A percentile compares a stretch with the other conserved stretches of the same genome.
Evolutionary conservation across 1,284 basidiomycete genomes (phyloP).

Genomic region (Hypsizygus ulmarius): DNA sequence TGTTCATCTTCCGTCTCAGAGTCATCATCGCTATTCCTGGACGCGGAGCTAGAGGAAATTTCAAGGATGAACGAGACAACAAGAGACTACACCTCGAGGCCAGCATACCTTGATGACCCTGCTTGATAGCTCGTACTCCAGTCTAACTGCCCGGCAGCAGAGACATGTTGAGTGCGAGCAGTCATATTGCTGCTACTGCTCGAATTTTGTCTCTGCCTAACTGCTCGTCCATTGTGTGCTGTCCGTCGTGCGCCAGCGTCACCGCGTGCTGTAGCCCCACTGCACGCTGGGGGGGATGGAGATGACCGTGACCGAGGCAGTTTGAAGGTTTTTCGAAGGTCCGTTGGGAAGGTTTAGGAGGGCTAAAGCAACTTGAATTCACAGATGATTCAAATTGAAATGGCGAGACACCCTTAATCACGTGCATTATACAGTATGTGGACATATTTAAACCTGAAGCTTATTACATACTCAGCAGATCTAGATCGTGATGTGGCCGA

Average conservation of each 20-base stretch:
- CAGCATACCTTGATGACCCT: constrained; percentile 66
- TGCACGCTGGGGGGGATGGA: constrained; percentile 62
- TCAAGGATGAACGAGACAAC: constrained; percentile 5
- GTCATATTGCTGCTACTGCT: constrained; percentile 21
- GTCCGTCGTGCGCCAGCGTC: constrained; percentile 37
- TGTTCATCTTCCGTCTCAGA: constrained; percentile 47
- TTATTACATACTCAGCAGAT: not conserved
- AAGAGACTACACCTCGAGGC: not conserved
- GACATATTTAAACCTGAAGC: constrained; percentile 10
- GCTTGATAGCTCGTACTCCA: constrained; percentile 86
- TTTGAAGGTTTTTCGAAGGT: constrained; percentile 35
- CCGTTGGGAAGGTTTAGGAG: not conserved
- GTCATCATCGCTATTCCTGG: constrained; percentile 46
- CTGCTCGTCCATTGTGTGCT: constrained; percentile 32
- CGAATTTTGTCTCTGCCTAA: constrained; percentile 37
- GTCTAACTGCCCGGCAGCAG: constrained; percentile 36
- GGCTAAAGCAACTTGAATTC: constrained; percentile 1
- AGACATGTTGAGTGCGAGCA: constrained; percentile 23
- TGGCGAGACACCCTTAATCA: constrained; percentile 6
- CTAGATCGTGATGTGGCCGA: not conserved
- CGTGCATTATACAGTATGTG: constrained; percentile 15
- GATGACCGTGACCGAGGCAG: constrained; percentile 78
- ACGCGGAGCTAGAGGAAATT: constrained; percentile 41
- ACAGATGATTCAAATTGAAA: not conserved
- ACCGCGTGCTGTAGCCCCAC: constrained; percentile 40